Conservation (phyloP, 305 asterid genomes). For the Ilex paraguariensis region DNA sequence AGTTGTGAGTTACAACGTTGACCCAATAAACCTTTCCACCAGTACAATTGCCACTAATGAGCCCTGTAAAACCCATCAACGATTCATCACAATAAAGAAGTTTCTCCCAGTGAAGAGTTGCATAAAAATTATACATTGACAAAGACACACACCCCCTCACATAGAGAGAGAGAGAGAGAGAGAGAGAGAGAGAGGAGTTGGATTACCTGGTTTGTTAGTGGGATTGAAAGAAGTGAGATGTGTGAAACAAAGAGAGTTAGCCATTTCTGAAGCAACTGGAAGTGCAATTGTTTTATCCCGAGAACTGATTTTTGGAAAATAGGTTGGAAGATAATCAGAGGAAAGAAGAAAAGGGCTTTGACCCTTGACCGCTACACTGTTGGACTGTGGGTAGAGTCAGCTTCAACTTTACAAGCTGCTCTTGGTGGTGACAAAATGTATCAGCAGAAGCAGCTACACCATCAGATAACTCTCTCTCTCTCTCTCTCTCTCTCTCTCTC, state of each 20-base stretch:
- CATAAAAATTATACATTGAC: background rate
- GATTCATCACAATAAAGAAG: conserved; percentile 1
- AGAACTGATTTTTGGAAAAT: background rate
- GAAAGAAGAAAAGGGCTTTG: too few relatives aligned
- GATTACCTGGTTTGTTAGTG: conserved; percentile 34
- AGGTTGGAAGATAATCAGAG: too few relatives aligned
- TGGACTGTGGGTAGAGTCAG: too few relatives aligned
- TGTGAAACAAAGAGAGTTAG: conserved; percentile 36
- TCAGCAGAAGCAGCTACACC: background rate
- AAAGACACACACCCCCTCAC: background rate
- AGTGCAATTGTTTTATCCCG: background rate
- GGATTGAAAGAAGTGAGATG: conserved; percentile 34
- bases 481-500: background rate
- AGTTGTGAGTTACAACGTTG: conserved; percentile 21
- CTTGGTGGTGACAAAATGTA: background rate
- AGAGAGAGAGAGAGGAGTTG: background rate
- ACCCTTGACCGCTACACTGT: too few relatives aligned
- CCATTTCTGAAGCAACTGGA: conserved; percentile 23
- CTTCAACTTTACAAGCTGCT: background rate
- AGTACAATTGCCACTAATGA: conserved; percentile 23
- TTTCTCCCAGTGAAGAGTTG: background rate
- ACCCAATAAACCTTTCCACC: conserved; percentile 38
- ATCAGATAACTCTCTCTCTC: background rate
- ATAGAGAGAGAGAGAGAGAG: background rate
- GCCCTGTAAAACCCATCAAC: conserved; percentile 26